These are phyloP conservation scores for Trichoderma lentiforme DNA, from an alignment of 2,329 filamentous ascomycete species.

Conservation along the genomic window DNA sequence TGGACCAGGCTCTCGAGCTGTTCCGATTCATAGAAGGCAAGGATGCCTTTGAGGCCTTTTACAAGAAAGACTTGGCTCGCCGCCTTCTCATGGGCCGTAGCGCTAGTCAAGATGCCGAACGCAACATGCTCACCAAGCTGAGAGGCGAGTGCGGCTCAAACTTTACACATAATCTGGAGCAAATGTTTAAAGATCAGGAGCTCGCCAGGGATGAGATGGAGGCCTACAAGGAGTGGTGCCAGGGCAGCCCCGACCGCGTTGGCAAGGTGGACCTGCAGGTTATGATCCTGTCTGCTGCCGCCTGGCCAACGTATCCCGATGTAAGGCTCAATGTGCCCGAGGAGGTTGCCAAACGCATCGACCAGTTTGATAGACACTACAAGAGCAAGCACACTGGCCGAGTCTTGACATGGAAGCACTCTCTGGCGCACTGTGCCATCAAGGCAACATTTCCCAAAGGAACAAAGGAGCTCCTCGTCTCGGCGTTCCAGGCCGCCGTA, in stretches of 20 bases:
- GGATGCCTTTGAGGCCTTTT: conserved; percentile 97
- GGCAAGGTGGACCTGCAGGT: conserved; percentile 65
- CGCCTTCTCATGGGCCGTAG: conserved; percentile 87
- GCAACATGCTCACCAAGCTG: conserved; percentile 88
- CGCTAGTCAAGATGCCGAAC: conserved; percentile 90
- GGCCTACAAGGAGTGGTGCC: conserved; percentile 71
- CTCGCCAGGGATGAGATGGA: conserved; percentile 88
- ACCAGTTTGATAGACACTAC: conserved; percentile 82
- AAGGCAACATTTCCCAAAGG: conserved; percentile 77
- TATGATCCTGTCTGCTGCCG: conserved; percentile 83
- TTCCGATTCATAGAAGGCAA: conserved; percentile 98
- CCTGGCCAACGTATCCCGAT: conserved; percentile 91
- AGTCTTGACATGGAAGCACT: conserved; percentile 86
- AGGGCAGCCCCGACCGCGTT: conserved; percentile 48
- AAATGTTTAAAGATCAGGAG: conserved; percentile 99
- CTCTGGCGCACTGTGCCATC: conserved; percentile 85
- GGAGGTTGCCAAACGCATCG: conserved; percentile 71
- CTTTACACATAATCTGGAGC: conserved; percentile 96
- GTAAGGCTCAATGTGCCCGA: conserved; percentile 67
- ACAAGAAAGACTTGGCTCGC: conserved; percentile 94
- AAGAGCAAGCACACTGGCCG: conserved; percentile 85
- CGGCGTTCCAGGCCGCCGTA: conserved; percentile 87
- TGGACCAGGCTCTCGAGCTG: conserved; percentile 88
- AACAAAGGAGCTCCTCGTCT: conserved; percentile 83
- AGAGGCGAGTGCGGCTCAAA: conserved; percentile 89